A percentile compares a stretch with the other conserved stretches of the same genome.
Evolutionary conservation across 441 rosid species (phyloP).

Genomic region (Isatis lusitanica): DNA sequence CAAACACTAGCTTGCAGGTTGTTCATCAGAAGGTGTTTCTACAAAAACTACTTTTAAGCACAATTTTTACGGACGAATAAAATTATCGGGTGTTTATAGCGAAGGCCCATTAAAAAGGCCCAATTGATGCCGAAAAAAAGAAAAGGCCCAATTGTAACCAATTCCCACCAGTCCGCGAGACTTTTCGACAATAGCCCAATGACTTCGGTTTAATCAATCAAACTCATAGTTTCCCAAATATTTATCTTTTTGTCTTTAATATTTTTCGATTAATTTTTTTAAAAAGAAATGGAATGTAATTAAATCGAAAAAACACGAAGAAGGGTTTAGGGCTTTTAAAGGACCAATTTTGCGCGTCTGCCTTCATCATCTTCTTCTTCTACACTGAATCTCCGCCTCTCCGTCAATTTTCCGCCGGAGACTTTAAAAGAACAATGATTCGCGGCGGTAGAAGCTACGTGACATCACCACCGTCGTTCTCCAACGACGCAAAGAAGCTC

Average conservation of each 20-base stretch:
- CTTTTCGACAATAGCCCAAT: not conserved
- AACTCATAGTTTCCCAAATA: not conserved
- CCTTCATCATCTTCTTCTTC: not conserved
- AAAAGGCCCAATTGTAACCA: not conserved
- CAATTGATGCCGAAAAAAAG: no score
- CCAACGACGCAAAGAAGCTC: constrained; percentile 86
- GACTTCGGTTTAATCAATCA: not conserved
- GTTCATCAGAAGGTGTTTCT: not conserved
- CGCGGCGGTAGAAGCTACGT: constrained; percentile 82
- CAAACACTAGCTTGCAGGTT: no score
- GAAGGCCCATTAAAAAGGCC: not conserved
- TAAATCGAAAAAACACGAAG: not conserved
- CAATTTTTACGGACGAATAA: no score
- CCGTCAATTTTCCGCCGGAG: constrained; percentile 12
- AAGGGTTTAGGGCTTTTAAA: constrained; percentile 32
- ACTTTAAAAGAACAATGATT: constrained; percentile 43
- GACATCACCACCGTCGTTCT: constrained; percentile 80
- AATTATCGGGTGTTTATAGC: no score
- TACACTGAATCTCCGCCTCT: constrained; percentile 21
- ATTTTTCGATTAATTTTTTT: no score
- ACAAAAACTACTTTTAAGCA: not conserved
- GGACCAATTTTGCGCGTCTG: not conserved
- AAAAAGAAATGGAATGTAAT: not conserved
- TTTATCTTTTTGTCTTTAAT: no score
- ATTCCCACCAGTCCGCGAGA: not conserved